Evolutionary conservation across 306 rosid species (phyloP), one percentile per base, ranked within the genome.

Genomic region (Cicer bijugum): DNA sequence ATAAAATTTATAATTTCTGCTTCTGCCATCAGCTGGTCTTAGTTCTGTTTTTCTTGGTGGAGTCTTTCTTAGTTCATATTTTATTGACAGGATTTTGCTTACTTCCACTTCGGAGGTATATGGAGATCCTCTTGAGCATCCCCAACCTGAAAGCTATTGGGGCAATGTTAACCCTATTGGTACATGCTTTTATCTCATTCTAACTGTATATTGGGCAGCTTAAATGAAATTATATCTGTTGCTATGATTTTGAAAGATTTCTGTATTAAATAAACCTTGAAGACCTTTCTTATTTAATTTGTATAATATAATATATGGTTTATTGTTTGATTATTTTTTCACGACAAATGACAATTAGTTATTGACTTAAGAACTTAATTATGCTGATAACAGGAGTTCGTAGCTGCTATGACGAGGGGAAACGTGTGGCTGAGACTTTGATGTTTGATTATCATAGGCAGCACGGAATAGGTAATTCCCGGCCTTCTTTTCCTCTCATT

Each of bases 371-470:
- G 40, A 70, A 7, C 33, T 69, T 57, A 52, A 78, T 46, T 55
- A 15, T 78, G 63, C 82, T 12, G 20, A 50, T 56, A 8, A 59
- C 78, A 94, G 99, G 98, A 69, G 98, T 94, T 59, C 96, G 98
- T 80, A 94, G 98, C 83, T 94, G 98, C 84, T 94, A 91, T 78
- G 98, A 94, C 58, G 98, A 94, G 84, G 98, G 98, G 51, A 94
- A 94, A 84, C 94, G 98, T 67, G 98, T 94, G 56, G 98, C 98
- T 10, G 98, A 94, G 83, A 94, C 98, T 56, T 81, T 94, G 92
- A 91, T 94, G 98, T 94, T 91, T 78, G 98, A 91, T 78, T 94
- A 94, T 85, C 98, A 94, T 59, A 88, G 98, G 81, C 98, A 94
- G 83, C 98, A 94, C 69, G 98, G 98, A 42, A 52, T 91, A 14